These are phyloP conservation scores for Wallacemonas sp. DNA, from an alignment of 208 protist genomes.

Conservation along the genomic window DNA sequence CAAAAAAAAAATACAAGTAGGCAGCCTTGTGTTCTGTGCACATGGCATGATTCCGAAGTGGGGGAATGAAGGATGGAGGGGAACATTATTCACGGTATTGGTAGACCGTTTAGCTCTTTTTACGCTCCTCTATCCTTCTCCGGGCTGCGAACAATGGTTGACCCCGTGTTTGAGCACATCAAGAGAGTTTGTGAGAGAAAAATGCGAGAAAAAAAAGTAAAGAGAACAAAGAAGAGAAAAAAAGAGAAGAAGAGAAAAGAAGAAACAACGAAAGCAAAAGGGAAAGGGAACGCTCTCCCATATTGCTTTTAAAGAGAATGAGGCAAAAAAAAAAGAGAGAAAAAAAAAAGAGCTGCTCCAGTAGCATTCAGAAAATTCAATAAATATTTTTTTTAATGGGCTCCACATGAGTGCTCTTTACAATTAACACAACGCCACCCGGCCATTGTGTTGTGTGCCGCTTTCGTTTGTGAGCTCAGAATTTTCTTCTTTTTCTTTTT, in stretches of 20 bases:
- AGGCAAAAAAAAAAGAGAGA: conserved; percentile 15
- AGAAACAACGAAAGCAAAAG: neutral
- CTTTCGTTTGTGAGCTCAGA: too few species aligned
- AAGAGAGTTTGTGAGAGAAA: neutral
- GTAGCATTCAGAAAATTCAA: too few species aligned
- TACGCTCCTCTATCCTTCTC: too few species aligned
- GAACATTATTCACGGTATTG: neutral
- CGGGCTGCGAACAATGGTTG: too few species aligned
- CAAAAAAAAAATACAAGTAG: conserved; percentile 6
- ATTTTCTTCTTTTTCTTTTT: neutral
- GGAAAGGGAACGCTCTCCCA: neutral
- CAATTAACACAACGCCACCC: too few species aligned
- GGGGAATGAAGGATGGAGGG: conserved; percentile 9
- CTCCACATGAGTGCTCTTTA: too few species aligned
- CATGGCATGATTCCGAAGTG: conserved; percentile 12
- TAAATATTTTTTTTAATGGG: too few species aligned
- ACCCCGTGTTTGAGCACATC: too few species aligned
- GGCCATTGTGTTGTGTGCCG: neutral
- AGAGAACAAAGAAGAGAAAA: neutral
- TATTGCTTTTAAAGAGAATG: conserved; percentile 5
- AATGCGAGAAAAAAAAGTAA: conserved; percentile 10
- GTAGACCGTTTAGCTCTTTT: too few species aligned
- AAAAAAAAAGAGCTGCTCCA: conserved; percentile 9
- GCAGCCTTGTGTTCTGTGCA: conserved; percentile 3
- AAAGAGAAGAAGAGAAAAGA: conserved; percentile 6